A percentile compares a stretch with the other conserved stretches of the same genome.
Conservation (phyloP, 192 early-diverging fungal species). For the Coemansia sp. region DNA sequence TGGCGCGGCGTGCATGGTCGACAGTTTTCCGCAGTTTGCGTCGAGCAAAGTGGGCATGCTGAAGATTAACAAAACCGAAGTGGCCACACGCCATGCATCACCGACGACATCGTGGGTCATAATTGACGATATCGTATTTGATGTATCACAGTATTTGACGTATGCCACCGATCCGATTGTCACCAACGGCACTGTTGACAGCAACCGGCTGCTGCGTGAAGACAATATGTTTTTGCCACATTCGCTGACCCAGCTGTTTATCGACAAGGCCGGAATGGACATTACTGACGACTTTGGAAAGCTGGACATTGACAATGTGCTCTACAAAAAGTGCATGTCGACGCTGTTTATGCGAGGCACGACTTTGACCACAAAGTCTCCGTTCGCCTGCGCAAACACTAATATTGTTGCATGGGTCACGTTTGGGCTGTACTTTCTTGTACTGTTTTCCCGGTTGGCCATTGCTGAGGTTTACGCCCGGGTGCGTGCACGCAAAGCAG, state of each 20-base stretch:
- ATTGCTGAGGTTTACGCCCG: constrained; percentile 33
- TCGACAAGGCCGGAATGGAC: constrained; percentile 35
- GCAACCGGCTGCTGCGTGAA: constrained; percentile 20
- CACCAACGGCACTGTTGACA: constrained; percentile 35
- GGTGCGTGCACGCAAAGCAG: constrained; percentile 35
- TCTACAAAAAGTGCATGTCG: constrained; percentile 45
- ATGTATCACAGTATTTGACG: constrained; percentile 35
- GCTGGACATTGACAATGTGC: constrained; percentile 20
- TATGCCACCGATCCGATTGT: constrained; percentile 35
- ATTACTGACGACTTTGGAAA: constrained; percentile 20
- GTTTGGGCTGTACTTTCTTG: constrained; percentile 42
- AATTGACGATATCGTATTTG: constrained; percentile 31
- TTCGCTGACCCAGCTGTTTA: constrained; percentile 34
- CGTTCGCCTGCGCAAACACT: constrained; percentile 53
- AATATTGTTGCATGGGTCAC: constrained; percentile 53
- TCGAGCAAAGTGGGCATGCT: constrained; percentile 39
- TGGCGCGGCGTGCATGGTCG: constrained; percentile 27
- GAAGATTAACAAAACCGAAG: constrained; percentile 27
- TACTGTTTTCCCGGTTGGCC: constrained; percentile 36
- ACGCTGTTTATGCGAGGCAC: constrained; percentile 43
- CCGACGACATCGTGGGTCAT: constrained; percentile 39
- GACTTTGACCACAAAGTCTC: constrained; percentile 31
- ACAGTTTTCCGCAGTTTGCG: constrained; percentile 29
- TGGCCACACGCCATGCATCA: constrained; percentile 21
- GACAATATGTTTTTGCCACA: constrained; percentile 36